phyloP scores from a whole-genome alignment of 2,329 filamentous ascomycete species.

The Helotiales sp. region DNA sequence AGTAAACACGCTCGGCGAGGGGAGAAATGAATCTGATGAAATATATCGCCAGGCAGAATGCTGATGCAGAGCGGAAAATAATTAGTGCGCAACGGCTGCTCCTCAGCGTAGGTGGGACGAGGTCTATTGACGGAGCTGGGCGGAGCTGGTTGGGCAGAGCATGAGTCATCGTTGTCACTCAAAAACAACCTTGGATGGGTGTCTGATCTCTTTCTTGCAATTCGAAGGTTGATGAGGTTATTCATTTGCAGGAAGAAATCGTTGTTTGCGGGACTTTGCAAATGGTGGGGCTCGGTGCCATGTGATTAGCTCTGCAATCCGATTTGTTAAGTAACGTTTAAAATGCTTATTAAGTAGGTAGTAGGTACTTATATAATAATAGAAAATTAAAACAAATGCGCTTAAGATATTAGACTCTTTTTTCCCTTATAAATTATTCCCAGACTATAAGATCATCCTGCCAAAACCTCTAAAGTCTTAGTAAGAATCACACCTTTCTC shows the following conservation, averaged over 20 bases:
- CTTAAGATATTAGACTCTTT: too few relatives aligned
- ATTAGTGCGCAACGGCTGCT: neutral
- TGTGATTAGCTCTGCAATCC: conserved; percentile 12
- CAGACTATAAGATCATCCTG: too few relatives aligned
- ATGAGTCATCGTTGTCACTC: conserved; percentile 1
- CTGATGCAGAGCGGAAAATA: neutral
- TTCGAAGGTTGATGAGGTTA: conserved; percentile 9
- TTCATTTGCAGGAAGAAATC: conserved; percentile 8
- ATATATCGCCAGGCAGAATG: neutral
- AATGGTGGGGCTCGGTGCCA: conserved; percentile 9
- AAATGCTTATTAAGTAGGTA: too few relatives aligned
- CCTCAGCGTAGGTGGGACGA: neutral
- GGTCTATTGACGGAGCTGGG: neutral
- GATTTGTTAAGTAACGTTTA: too few relatives aligned
- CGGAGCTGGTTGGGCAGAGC: conserved; percentile 2
- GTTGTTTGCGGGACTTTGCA: conserved; percentile 7
- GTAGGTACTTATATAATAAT: too few relatives aligned
- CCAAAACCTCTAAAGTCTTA: too few relatives aligned
- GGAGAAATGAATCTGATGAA: conserved; percentile 9
- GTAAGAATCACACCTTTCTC: too few relatives aligned
- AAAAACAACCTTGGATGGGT: conserved; percentile 4
- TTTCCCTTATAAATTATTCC: too few relatives aligned
- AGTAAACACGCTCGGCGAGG: conserved; percentile 3
- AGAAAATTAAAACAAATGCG: too few relatives aligned
- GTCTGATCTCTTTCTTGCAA: conserved; percentile 6